phyloP scores from a whole-genome alignment of 2,329 filamentous ascomycete species.

The Botrytis paeoniae region DNA sequence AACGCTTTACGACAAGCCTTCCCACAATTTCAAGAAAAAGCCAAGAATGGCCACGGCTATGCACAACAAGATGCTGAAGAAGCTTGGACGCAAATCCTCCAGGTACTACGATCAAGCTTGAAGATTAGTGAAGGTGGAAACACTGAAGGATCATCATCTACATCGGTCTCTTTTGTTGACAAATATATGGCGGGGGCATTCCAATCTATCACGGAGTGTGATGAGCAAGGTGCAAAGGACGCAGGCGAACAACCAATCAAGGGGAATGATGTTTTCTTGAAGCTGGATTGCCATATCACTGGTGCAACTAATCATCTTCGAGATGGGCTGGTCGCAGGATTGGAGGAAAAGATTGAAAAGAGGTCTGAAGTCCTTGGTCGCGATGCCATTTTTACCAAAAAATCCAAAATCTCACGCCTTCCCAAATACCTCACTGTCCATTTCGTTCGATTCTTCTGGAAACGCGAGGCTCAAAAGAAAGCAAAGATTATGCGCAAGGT shows the following conservation, averaged over 20 bases:
- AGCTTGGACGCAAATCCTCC: conserved; percentile 93
- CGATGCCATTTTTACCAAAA: conserved; percentile 84
- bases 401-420: conserved; percentile 81
- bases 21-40: conserved; percentile 89
- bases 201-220: conserved; percentile 74
- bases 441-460: conserved; percentile 98
- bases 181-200: conserved; percentile 86
- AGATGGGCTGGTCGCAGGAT: conserved; percentile 78
- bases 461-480: conserved; percentile 92
- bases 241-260: conserved; percentile 67
- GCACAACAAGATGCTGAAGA: conserved; percentile 99
- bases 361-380: conserved; percentile 72
- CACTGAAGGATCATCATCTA: conserved; percentile 50
- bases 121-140: conserved; percentile 51
- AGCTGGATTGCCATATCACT: conserved; percentile 95
- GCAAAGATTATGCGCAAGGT: conserved; percentile 99
- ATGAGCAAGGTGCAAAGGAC: conserved; percentile 74
- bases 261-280: conserved; percentile 75
- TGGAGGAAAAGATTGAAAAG: conserved; percentile 92
- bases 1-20: conserved; percentile 74
- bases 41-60: conserved; percentile 77
- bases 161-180: conserved; percentile 73
- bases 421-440: conserved; percentile 96
- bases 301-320: conserved; percentile 82
- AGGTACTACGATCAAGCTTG: conserved; percentile 76